Percentiles rank a stretch among this genome's conserved stretches.
Conservation (phyloP, 2,329 filamentous ascomycete genomes). For the Diaporthe ampelina region DNA sequence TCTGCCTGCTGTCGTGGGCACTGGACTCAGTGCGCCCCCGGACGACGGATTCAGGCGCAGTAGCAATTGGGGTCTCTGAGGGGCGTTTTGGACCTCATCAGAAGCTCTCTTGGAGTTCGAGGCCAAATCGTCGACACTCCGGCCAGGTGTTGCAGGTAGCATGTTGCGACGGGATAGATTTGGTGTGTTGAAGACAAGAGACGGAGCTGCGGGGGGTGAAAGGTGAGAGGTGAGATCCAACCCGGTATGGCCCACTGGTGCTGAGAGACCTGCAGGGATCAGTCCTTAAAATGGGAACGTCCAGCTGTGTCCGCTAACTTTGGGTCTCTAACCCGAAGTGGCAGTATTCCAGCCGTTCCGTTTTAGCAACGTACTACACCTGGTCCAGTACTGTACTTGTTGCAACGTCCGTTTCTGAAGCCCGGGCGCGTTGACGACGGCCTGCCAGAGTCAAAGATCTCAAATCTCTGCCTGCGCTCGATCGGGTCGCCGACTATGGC, state of each 20-base stretch:
- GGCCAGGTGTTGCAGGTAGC: conserved; percentile 47
- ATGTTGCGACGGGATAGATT: conserved; percentile 46
- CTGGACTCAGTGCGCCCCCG: conserved; percentile 12
- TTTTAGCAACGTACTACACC: conserved; percentile 25
- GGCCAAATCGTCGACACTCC: not conserved
- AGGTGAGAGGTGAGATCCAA: conserved; percentile 40
- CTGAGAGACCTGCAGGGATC: conserved; percentile 41
- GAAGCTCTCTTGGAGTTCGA: conserved; percentile 1
- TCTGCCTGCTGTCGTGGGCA: conserved; percentile 33
- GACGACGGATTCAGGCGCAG: conserved; percentile 36
- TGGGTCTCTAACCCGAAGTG: not conserved
- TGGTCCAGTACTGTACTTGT: not conserved
- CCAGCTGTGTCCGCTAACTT: not conserved
- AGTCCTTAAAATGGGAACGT: conserved; percentile 15
- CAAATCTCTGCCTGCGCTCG: conserved; percentile 21
- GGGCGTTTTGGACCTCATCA: not conserved
- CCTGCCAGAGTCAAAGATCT: not conserved
- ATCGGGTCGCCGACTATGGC: not conserved
- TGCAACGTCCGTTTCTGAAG: conserved; percentile 20
- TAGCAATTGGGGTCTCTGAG: conserved; percentile 25
- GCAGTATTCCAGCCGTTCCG: conserved; percentile 12
- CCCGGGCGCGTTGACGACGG: conserved; percentile 2
- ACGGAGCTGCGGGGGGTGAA: conserved; percentile 28
- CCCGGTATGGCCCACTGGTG: conserved; percentile 37
- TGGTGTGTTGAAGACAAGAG: conserved; percentile 41